phyloP scores from a whole-genome alignment of 306 rosid species.

The Luffa acutangula region DNA sequence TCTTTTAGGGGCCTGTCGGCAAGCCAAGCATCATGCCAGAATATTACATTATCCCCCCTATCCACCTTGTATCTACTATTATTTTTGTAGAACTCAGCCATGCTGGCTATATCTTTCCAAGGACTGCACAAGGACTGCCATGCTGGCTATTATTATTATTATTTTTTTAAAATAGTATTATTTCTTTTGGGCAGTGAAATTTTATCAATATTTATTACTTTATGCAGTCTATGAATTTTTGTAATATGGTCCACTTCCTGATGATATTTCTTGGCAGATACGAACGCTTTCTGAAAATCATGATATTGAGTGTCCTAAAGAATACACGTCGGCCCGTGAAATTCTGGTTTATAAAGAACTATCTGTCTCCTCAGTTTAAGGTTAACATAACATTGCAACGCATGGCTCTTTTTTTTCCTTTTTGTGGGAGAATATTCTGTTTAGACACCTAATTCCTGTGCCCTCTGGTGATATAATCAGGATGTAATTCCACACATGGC shows the following conservation, averaged over 20 bases:
- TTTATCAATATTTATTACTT: neutral
- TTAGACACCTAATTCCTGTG: slow-evolving; percentile 11
- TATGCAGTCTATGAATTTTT: slow-evolving; percentile 5
- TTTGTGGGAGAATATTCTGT: neutral
- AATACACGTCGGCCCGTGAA: slow-evolving; percentile 88
- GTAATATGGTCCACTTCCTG: neutral
- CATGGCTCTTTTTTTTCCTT: neutral
- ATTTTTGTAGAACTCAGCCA: too few species aligned
- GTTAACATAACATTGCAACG: slow-evolving; percentile 21
- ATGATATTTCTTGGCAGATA: slow-evolving; percentile 47
- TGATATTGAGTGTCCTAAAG: slow-evolving; percentile 92
- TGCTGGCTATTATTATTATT: neutral
- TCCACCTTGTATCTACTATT: too few species aligned
- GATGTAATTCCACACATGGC: slow-evolving; percentile 95
- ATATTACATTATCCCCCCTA: too few species aligned
- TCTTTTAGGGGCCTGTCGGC: too few species aligned
- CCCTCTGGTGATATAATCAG: slow-evolving; percentile 28
- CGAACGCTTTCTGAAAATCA: slow-evolving; percentile 90
- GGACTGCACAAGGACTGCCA: too few species aligned
- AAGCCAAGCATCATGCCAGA: too few species aligned
- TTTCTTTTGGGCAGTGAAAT: neutral
- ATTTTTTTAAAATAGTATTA: neutral
- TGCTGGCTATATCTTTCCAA: too few species aligned
- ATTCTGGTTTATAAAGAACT: slow-evolving; percentile 99
- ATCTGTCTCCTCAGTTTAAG: slow-evolving; percentile 95